phyloP scores from a whole-genome alignment of 2,329 filamentous ascomycete genomes.

The Arthroderma sp. region DNA sequence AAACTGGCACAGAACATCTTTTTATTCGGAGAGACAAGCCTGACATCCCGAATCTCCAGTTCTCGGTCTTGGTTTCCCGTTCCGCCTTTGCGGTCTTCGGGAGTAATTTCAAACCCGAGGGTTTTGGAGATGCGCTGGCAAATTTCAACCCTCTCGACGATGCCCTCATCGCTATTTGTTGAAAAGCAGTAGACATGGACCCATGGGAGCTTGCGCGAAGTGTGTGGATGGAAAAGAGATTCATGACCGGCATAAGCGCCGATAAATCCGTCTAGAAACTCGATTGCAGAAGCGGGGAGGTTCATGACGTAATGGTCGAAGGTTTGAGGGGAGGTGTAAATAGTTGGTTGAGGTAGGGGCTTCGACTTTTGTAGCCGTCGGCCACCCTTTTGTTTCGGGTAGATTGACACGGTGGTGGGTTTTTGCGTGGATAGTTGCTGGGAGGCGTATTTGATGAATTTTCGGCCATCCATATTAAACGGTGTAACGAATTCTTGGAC shows the following conservation, averaged over 20 bases:
- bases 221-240: conserved; percentile 49
- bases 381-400: conserved; percentile 28
- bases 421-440: conserved; percentile 36
- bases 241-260: conserved; percentile 68
- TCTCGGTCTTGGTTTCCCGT: conserved; percentile 47
- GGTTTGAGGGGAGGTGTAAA: conserved; percentile 46
- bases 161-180: conserved; percentile 63
- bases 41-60: conserved; percentile 50
- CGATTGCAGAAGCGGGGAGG: conserved; percentile 75
- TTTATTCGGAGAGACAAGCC: conserved; percentile 86
- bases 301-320: conserved; percentile 98
- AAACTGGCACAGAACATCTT: conserved; percentile 96
- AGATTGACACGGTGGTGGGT: conserved; percentile 42
- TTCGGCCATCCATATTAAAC: conserved; percentile 68
- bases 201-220: conserved; percentile 53
- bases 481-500: conserved; percentile 60
- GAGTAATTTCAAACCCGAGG: conserved; percentile 46
- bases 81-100: conserved; percentile 35
- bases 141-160: conserved; percentile 45
- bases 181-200: conserved; percentile 94
- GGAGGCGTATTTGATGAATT: conserved; percentile 63
- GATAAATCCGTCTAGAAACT: conserved; percentile 64
- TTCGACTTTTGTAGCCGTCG: conserved; percentile 9
- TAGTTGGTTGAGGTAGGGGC: conserved; percentile 25
- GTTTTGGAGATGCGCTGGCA: conserved; percentile 52